These are phyloP conservation scores for Brassica incana DNA, from an alignment of 345 rosid species.

Conservation along the genomic window DNA sequence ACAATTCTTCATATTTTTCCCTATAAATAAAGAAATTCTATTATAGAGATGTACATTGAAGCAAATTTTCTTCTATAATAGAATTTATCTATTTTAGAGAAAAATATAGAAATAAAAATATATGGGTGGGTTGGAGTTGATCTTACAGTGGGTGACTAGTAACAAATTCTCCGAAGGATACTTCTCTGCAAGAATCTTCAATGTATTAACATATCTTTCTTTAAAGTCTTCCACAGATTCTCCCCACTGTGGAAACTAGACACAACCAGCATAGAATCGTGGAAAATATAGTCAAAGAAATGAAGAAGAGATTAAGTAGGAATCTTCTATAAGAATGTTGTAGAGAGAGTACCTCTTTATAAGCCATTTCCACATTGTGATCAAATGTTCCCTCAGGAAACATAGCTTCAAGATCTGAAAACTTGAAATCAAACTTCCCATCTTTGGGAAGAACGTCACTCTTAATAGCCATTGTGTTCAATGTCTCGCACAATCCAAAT, in stretches of 20 bases:
- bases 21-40: no score
- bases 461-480: slow-evolving; percentile 51
- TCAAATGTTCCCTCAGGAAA: slow-evolving; percentile 69
- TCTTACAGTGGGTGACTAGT: neutral
- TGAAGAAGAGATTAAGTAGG: neutral
- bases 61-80: no score
- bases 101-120: no score
- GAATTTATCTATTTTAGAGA: no score
- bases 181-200: neutral
- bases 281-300: neutral
- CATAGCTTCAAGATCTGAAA: slow-evolving; percentile 57
- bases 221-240: neutral
- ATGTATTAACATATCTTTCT: neutral
- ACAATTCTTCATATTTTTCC: no score
- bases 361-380: slow-evolving; percentile 44
- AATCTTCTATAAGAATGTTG: neutral
- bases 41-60: no score
- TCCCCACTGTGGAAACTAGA: neutral
- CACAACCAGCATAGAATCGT: neutral
- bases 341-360: slow-evolving; percentile 48
- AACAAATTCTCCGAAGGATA: neutral
- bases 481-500: slow-evolving; percentile 72
- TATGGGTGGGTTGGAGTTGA: no score
- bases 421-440: slow-evolving; percentile 53
- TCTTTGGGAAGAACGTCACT: slow-evolving; percentile 54